Percentiles rank a stretch among this genome's conserved stretches.
These are phyloP conservation scores for Aristolochia contorta DNA, from an alignment of 164 flowering plant genomes.

Conservation along the genomic window DNA sequence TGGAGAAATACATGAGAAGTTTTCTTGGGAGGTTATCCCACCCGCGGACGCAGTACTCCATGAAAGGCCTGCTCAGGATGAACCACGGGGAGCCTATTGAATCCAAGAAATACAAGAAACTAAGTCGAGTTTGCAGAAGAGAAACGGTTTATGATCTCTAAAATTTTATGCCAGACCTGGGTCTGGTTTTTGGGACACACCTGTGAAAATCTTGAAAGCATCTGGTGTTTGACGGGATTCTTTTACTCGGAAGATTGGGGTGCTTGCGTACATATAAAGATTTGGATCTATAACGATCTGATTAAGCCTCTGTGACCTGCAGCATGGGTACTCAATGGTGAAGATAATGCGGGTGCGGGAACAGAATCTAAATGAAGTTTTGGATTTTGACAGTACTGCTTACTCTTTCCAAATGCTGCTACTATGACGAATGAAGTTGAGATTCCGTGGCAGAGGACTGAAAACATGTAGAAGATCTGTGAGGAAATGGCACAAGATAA, in stretches of 20 bases:
- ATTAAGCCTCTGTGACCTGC: conserved; percentile 21
- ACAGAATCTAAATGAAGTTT: not conserved
- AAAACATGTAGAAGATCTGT: conserved; percentile 49
- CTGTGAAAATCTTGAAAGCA: conserved; percentile 32
- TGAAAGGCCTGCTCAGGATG: conserved; percentile 31
- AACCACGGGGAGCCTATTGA: conserved; percentile 37
- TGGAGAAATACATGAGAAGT: conserved; percentile 41
- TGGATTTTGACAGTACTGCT: conserved; percentile 7
- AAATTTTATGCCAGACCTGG: not conserved
- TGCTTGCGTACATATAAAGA: conserved; percentile 17
- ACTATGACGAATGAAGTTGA: conserved; percentile 28
- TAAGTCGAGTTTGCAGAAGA: not conserved
- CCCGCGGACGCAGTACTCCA: conserved; percentile 36
- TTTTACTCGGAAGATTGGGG: conserved; percentile 15
- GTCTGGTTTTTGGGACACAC: conserved; percentile 5
- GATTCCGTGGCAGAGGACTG: conserved; percentile 36
- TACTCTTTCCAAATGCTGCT: conserved; percentile 26
- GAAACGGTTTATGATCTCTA: not conserved
- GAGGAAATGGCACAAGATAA: conserved; percentile 1
- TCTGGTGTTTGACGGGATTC: conserved; percentile 28
- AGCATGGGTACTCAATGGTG: conserved; percentile 9
- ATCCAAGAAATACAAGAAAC: not conserved
- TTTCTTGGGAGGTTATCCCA: conserved; percentile 53
- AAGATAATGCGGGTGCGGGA: not conserved
- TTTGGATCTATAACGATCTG: conserved; percentile 30